Evolutionary conservation across 805 yeast genomes (phyloP), one percentile per base, ranked within the genome.

Genomic region (Kockiozyma suomiensis): DNA sequence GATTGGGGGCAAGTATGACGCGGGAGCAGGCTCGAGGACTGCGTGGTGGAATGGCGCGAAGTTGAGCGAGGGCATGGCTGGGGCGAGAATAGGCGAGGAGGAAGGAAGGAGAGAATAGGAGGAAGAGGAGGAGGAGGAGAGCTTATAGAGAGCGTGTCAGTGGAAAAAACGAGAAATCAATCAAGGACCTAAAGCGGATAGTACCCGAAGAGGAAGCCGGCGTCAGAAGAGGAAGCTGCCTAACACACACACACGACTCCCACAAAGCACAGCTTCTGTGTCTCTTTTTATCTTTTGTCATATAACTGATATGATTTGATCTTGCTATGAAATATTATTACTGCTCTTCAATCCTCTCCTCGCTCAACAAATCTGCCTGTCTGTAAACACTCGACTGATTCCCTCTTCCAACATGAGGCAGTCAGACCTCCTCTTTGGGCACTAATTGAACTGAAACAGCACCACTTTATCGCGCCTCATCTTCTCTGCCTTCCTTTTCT

Each of bases 1-100:
- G 52, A 37, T 48, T 10, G 42, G 52, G 8, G 52, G 43, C 42
- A 37, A 32, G 26, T 10, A 47, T 17, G 42, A 43, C 7, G 52
- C 33, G 19, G 43, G 52, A 15, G 43, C 17, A 15, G 43, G 52
- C 19, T 33, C 42, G 42, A 48, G 52, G 52, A 35, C 30, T 23
- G 30, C 30, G 42, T 35, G 43, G 40, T 33, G 17, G 28, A 19
- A 17, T 4, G 35, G 50, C 32, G 17, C 23, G 51, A n/a, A 33
- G 41, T 17, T 33, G 51, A 33, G 25, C 25, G 51, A 12, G 26
- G 41, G 41, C 41, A 47, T 32, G 26, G 40, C 40, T 15, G 52
- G 10, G 32, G 43, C 13, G 17, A 21, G 43, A 35, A 23, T 10
- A 41, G 32, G 30, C 33, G 41, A 10, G 54, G 4, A 10, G 35